Evolutionary conservation across 2,329 filamentous ascomycete genomes (phyloP).

Genomic region (Botrytis byssoidea): DNA sequence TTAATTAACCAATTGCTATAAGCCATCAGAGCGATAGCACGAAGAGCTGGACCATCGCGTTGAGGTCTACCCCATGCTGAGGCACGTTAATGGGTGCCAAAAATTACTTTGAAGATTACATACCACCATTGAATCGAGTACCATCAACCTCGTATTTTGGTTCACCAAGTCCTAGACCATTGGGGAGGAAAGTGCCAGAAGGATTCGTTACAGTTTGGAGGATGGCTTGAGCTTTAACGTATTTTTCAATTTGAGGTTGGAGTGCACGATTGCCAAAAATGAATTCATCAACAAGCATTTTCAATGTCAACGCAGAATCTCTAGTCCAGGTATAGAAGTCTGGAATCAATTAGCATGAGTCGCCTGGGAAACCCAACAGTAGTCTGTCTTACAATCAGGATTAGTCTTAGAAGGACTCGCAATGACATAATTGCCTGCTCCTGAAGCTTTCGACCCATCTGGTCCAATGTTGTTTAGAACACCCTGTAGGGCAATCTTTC

Average conservation of each 20-base stretch:
- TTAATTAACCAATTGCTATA: slow-evolving; percentile 72
- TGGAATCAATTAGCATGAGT: slow-evolving; percentile 38
- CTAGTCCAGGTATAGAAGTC: slow-evolving; percentile 78
- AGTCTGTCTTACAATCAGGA: slow-evolving; percentile 50
- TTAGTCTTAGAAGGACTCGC: slow-evolving; percentile 54
- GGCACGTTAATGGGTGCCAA: not conserved
- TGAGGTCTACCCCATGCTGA: slow-evolving; percentile 61
- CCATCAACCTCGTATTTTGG: slow-evolving; percentile 69
- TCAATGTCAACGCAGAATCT: slow-evolving; percentile 71
- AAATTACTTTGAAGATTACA: not conserved
- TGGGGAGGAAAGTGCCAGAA: slow-evolving; percentile 41
- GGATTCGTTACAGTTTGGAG: slow-evolving; percentile 60
- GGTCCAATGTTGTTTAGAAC: slow-evolving; percentile 56
- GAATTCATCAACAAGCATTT: slow-evolving; percentile 66
- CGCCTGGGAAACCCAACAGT: not conserved
- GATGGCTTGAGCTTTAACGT: slow-evolving; percentile 62
- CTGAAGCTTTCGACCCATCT: slow-evolving; percentile 47
- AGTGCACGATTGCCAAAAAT: slow-evolving; percentile 49
- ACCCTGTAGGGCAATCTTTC: slow-evolving; percentile 49
- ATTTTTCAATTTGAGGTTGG: slow-evolving; percentile 59
- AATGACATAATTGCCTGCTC: slow-evolving; percentile 52
- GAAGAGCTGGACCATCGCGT: slow-evolving; percentile 73
- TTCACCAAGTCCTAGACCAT: slow-evolving; percentile 60
- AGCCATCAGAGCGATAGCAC: slow-evolving; percentile 68
- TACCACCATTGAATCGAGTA: slow-evolving; percentile 57